Conservation (phyloP, 306 rosid species). For the Quercus rubra region DNA sequence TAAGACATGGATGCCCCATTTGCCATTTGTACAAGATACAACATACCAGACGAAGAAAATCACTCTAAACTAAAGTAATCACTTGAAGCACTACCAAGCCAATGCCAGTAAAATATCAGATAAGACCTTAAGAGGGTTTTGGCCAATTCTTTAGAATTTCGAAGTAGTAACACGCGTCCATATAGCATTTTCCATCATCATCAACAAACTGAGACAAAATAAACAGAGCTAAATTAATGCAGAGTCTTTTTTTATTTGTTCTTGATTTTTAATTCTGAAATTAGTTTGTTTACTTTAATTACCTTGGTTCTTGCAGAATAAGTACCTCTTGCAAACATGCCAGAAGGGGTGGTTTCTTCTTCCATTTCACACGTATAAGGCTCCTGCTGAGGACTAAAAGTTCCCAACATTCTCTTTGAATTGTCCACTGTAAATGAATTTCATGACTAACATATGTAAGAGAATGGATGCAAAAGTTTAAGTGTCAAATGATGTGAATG, state of each 20-base stretch:
- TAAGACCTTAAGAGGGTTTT: slow-evolving; percentile 29
- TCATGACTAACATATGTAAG: not conserved
- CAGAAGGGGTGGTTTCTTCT: slow-evolving; percentile 82
- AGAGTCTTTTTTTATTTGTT: not conserved
- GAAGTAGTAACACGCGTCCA: slow-evolving; percentile 71
- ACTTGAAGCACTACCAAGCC: slow-evolving; percentile 11
- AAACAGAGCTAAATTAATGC: not conserved
- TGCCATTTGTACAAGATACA: slow-evolving; percentile 31
- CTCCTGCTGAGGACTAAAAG: slow-evolving; percentile 73
- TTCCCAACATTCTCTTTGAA: slow-evolving; percentile 77
- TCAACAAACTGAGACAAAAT: slow-evolving; percentile 64
- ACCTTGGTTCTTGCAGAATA: slow-evolving; percentile 83
- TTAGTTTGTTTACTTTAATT: slow-evolving; percentile 4
- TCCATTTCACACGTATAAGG: slow-evolving; percentile 63
- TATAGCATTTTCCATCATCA: slow-evolving; percentile 84
- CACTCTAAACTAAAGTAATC: not conserved
- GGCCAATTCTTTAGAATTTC: slow-evolving; percentile 90
- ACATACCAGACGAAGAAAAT: slow-evolving; percentile 19
- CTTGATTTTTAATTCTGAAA: not conserved
- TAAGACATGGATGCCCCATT: slow-evolving; percentile 31
- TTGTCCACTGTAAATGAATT: slow-evolving; percentile 54
- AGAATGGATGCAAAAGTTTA: slow-evolving; percentile 5
- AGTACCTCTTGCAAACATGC: slow-evolving; percentile 79
- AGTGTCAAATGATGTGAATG: not conserved
- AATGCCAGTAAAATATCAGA: not conserved